These are phyloP conservation scores for Citrus inodora DNA, from an alignment of 345 rosid species.

Conservation along the genomic window DNA sequence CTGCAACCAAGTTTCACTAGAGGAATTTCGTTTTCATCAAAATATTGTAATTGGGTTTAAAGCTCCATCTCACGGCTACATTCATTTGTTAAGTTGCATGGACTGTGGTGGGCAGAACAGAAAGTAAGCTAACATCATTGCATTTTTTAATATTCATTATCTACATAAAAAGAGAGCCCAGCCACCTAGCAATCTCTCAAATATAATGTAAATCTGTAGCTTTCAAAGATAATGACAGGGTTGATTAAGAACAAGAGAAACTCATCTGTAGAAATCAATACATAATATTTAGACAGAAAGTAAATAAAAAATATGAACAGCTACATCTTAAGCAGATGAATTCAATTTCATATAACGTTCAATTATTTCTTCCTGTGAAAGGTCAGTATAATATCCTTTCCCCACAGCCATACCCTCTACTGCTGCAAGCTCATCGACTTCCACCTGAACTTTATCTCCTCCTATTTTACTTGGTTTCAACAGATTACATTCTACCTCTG, in stretches of 20 bases:
- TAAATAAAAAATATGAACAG: background rate
- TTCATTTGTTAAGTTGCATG: no score
- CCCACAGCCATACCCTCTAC: conserved; percentile 60
- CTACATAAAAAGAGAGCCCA: background rate
- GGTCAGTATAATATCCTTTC: conserved; percentile 78
- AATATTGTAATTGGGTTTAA: no score
- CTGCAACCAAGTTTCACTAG: no score
- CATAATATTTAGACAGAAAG: background rate
- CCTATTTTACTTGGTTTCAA: conserved; percentile 72
- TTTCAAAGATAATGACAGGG: background rate
- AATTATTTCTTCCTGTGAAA: conserved; percentile 54
- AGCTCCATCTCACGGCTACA: no score
- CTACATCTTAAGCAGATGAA: conserved; percentile 4
- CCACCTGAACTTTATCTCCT: conserved; percentile 51
- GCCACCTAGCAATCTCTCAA: background rate
- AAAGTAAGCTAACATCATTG: no score
- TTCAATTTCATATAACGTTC: conserved; percentile 42
- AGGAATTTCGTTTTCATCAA: no score
- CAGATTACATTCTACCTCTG: conserved; percentile 88
- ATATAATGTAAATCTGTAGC: background rate
- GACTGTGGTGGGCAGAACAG: no score
- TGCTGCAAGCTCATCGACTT: conserved; percentile 63
- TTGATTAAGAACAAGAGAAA: background rate
- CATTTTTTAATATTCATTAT: background rate
- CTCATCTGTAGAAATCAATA: background rate